Base-by-base conservation (phyloP, 768 basidiomycete species). In the Calocybe cyanea region DNA sequence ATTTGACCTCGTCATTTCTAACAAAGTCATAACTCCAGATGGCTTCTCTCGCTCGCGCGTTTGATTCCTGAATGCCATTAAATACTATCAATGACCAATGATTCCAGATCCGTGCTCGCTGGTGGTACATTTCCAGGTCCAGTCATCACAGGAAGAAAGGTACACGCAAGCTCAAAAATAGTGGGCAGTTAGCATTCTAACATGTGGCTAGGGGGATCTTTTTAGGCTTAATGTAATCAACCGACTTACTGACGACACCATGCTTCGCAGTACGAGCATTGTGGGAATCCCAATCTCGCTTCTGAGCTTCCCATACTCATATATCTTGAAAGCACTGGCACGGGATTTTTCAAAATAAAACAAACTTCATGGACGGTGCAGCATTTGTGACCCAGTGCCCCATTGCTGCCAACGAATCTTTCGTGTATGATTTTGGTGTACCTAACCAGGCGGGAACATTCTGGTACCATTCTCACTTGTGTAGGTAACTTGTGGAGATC, bases 1-100 rank as follows among this genome's bases (percentile, higher is more conserved):
- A 34, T 53, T 57, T 9, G 61, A 68, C 18, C 56, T 78, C 13
- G 58, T 63, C 39, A 61, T 78, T 37, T 57, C 59, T 6, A 77
- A 77, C 58, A 61, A 60, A 45, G 52, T 61, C 11, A 70, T 79
- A 41, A 56, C 70, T 5, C 78, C 78, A 0, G 78, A 80, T 59
- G 76, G 79, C 23, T 77, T 70, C 46, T 37, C 45, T 54, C 60
- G 76, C 43, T 61, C 65, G 68, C 70, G 21, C 41, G 72, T 60
- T 7, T 50, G 50, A 49, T 10, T 21, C 24, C 11, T 41, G 1
- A 2, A 1, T 4, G 3, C n/a, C 23, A 3, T 24, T 17, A 15
- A 2, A n/a, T 32, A 7, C 10, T 41, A 17, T 31, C n/a, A 24
- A n/a, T 19, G 36, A 10, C 35, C 13, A n/a, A 7, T 15, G 5